These are phyloP conservation scores for Crataegus laevigata DNA, from an alignment of 306 rosid genomes.

Conservation along the genomic window DNA sequence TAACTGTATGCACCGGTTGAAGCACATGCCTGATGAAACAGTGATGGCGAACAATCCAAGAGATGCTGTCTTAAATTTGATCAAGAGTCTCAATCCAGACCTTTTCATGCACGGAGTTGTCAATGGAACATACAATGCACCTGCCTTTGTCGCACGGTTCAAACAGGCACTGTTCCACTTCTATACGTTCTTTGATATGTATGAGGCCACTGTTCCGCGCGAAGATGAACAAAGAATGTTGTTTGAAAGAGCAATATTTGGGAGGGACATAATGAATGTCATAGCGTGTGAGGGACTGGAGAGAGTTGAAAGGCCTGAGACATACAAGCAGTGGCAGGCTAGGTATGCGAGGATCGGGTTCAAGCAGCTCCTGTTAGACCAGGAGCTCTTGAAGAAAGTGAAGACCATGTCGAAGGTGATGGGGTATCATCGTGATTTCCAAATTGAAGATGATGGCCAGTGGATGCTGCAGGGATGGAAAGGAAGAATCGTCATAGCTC, in stretches of 20 bases:
- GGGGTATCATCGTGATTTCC: constrained; percentile 26
- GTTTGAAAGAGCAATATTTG: constrained; percentile 24
- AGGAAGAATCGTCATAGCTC: constrained; percentile 19
- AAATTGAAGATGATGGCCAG: constrained; percentile 20
- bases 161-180: constrained; percentile 25
- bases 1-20: constrained; percentile 19
- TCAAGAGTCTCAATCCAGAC: constrained; percentile 23
- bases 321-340: constrained; percentile 28
- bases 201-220: constrained; percentile 11
- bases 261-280: constrained; percentile 17
- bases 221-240: constrained; percentile 17
- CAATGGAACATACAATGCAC: constrained; percentile 25
- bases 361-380: constrained; percentile 21
- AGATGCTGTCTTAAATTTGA: constrained; percentile 23
- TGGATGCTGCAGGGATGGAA: constrained; percentile 44
- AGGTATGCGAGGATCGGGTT: constrained; percentile 28
- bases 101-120: constrained; percentile 20
- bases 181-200: constrained; percentile 20
- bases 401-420: neutral
- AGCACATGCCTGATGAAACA: constrained; percentile 22
- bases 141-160: constrained; percentile 25
- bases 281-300: constrained; percentile 29
- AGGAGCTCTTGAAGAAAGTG: constrained; percentile 1
- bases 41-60: constrained; percentile 21
- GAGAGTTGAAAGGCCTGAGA: constrained; percentile 30